A percentile compares a stretch with the other conserved stretches of the same genome.
phyloP scores from a whole-genome alignment of 1,284 basidiomycete species.

The Fistulinella cinereoalba region DNA sequence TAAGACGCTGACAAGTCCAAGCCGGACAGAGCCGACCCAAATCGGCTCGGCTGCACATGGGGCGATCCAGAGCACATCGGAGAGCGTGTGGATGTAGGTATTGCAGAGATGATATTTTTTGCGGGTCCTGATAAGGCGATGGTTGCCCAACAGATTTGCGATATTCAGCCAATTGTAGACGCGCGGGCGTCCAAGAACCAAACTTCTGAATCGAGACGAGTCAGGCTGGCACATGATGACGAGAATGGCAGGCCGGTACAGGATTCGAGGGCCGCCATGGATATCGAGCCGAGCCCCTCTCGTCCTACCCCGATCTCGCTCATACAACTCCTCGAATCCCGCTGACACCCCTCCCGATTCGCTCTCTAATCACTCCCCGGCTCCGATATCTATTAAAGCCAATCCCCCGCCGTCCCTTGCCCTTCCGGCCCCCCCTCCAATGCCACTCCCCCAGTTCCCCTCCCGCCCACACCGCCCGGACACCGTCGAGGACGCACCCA shows the following conservation, averaged over 20 bases:
- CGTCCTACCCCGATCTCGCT: conserved; percentile 34
- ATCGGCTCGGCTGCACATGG: conserved; percentile 2
- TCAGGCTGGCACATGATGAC: conserved; percentile 38
- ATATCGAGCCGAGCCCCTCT: conserved; percentile 37
- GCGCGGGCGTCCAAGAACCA: conserved; percentile 15
- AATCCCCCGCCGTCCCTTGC: conserved; percentile 18
- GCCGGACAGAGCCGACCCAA: conserved; percentile 3
- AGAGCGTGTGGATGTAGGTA: conserved; percentile 13
- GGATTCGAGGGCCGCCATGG: conserved; percentile 32
- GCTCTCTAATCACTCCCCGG: conserved; percentile 25
- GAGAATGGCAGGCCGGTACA: conserved; percentile 35
- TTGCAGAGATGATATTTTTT: conserved; percentile 8
- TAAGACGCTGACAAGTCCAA: not conserved
- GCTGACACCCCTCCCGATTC: conserved; percentile 24
- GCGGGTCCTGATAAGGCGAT: conserved; percentile 17
- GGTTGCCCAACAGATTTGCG: conserved; percentile 22
- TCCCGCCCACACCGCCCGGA: conserved; percentile 26
- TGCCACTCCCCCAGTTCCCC: conserved; percentile 40
- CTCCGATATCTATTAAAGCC: conserved; percentile 34
- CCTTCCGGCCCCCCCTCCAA: conserved; percentile 34
- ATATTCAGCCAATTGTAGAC: conserved; percentile 17
- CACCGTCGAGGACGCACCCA: conserved; percentile 35
- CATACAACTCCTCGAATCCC: conserved; percentile 16
- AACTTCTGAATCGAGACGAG: conserved; percentile 34
- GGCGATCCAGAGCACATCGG: not conserved